Base-by-base conservation (phyloP, 2,329 filamentous ascomycete species). In the Bipolaris bicolor region DNA sequence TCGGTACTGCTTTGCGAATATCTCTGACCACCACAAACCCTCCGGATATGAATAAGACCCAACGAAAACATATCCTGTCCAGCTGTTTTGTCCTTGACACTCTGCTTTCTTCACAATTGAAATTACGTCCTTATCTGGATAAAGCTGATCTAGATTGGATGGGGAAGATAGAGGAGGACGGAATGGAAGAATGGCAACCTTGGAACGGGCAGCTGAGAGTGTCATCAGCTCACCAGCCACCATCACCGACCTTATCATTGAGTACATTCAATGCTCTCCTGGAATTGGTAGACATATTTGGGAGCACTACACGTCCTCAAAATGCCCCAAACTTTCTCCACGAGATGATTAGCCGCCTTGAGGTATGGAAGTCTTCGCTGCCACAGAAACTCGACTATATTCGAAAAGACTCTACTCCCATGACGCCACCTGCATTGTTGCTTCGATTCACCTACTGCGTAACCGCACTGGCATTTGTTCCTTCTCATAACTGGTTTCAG, bases 171-270 rank as follows among this genome's bases (percentile, higher is more conserved):
- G 80, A 84, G 33, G 87, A 90, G 70, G 86, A 90, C 65, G 87
- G 87, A 0, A 76, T 88, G 26, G 89, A 91, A 66, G 88, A 91
- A 76, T 91, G 88, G 88, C 86, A 89, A 61, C 85, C 86, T 1
- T 91, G 89, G 89, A 79, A 80, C 24, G 84, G 86, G 15, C 80
- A 81, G 53, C 68, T 81, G 53, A 74, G 77, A 75, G 77, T 24
- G 9, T 46, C 22, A 34, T 15, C 44, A 20, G 44, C 18, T 44
- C 48, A 52, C 7, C 55, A 39, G 22, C 63, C 64, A 24, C 63
- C 65, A 16, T 59, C 63, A 26, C 73, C 73, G 13, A 65, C 80
- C 13, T 77, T 81, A 40, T 76, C 78, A 1, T 66, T 82, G 26
- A 85, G 83, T 65, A 83, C 80, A 7, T 84, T 85, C 68, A 85